Evolutionary conservation across 169 alveolate genomes (phyloP).

Genomic region (Amoebophrya sp.): DNA sequence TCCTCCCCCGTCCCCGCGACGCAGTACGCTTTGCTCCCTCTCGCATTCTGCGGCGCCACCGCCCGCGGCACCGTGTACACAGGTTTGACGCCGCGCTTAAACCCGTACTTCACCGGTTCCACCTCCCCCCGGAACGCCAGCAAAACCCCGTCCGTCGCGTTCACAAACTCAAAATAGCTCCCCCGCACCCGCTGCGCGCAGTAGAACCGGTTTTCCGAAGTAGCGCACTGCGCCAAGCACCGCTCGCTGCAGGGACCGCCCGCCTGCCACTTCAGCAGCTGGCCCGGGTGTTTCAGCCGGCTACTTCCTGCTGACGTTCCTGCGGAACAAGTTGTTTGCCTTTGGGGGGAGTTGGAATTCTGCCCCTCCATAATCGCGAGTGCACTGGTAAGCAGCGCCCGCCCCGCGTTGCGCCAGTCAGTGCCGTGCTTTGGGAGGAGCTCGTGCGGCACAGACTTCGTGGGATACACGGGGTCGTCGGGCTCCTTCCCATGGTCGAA

Average conservation of each 20-base stretch:
- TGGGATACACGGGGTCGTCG: neutral
- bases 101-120: neutral
- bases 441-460: neutral
- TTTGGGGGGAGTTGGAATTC: too few relatives aligned
- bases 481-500: neutral
- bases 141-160: neutral
- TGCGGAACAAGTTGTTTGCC: too few relatives aligned
- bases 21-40: neutral
- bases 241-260: neutral
- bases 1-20: neutral
- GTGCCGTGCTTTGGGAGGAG: neutral
- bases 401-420: slow-evolving; percentile 1
- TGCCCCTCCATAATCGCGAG: neutral
- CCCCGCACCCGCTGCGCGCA: neutral
- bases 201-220: neutral
- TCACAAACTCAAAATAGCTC: neutral
- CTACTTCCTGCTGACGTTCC: too few relatives aligned
- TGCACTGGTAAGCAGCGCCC: neutral
- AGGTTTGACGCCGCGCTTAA: neutral
- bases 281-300: neutral
- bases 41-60: neutral
- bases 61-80: neutral
- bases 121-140: neutral
- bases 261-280: neutral
- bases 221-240: neutral